phyloP scores from a whole-genome alignment of 129 eudicot species.

The Arctium minus region DNA sequence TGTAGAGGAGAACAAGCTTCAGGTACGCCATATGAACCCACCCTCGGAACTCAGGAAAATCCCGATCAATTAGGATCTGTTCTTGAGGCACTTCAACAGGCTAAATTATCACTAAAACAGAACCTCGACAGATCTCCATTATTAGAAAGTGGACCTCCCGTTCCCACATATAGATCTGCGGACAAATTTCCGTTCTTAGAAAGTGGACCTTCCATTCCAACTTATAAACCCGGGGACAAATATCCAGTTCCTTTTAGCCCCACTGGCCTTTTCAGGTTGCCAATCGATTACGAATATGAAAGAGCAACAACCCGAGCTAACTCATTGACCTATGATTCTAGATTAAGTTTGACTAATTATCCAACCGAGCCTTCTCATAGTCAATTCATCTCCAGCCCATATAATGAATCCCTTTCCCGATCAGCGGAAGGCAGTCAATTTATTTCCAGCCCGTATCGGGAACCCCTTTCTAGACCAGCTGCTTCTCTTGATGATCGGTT shows the following conservation, averaged over 20 bases:
- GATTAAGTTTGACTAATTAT: constrained; percentile 33
- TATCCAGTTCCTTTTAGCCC: constrained; percentile 47
- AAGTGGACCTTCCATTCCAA: constrained; percentile 25
- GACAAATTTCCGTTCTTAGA: neutral
- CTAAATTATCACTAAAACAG: constrained; percentile 62
- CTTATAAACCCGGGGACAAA: constrained; percentile 25
- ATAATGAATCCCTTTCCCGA: constrained; percentile 32
- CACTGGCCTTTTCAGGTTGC: constrained; percentile 72
- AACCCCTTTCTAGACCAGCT: constrained; percentile 37
- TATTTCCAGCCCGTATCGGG: constrained; percentile 36
- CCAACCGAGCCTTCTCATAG: constrained; percentile 19
- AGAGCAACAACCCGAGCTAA: constrained; percentile 21
- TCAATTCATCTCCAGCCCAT: constrained; percentile 33
- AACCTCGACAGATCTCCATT: constrained; percentile 33
- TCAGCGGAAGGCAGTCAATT: constrained; percentile 21
- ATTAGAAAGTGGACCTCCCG: constrained; percentile 26
- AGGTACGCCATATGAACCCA: constrained; percentile 28
- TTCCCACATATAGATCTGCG: neutral
- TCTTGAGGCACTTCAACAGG: constrained; percentile 78
- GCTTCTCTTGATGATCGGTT: constrained; percentile 27
- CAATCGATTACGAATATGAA: constrained; percentile 55
- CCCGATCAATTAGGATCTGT: constrained; percentile 50
- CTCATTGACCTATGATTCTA: constrained; percentile 27
- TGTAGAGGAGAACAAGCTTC: constrained; percentile 17
- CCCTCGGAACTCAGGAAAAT: constrained; percentile 33